phyloP scores from a whole-genome alignment of 306 rosid genomes.

The Mimosa bimucronata region DNA sequence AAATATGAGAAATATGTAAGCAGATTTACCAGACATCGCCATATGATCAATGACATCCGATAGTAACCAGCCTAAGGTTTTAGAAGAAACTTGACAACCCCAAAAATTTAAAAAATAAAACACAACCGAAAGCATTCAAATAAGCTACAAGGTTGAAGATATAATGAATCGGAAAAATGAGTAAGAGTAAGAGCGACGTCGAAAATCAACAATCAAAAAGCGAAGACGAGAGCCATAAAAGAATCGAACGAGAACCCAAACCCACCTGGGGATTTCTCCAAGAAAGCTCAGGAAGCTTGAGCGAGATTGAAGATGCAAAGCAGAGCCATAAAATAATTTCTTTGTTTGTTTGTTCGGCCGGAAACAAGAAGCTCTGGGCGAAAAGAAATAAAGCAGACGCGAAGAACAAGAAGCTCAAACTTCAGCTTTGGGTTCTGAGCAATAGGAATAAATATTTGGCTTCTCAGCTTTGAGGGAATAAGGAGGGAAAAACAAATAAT shows the following conservation, averaged over 20 bases:
- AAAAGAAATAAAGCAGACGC: too few species aligned
- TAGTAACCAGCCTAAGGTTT: background rate
- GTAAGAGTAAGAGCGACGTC: background rate
- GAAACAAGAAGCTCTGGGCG: too few species aligned
- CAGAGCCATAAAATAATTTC: too few species aligned
- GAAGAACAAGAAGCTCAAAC: too few species aligned
- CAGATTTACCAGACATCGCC: background rate
- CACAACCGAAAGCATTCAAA: background rate
- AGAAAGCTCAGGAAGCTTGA: conserved; percentile 44
- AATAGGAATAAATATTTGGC: too few species aligned
- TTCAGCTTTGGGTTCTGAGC: too few species aligned
- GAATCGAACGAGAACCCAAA: conserved; percentile 38
- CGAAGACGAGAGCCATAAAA: background rate
- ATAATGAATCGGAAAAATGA: background rate
- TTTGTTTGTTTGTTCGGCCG: too few species aligned
- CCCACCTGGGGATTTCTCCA: conserved; percentile 52
- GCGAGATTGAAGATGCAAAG: conserved; percentile 40
- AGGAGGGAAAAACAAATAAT: too few species aligned
- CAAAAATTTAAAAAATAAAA: background rate
- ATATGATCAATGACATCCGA: too few species aligned
- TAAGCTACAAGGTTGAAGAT: background rate
- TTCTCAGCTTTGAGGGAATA: too few species aligned
- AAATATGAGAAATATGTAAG: background rate
- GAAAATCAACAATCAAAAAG: conserved; percentile 10
- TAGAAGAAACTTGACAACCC: conserved; percentile 21